A percentile compares a stretch with the other conserved stretches of the same genome.
Conservation (phyloP, 2,329 filamentous ascomycete species). For the Magnaporthiopsis poae region DNA sequence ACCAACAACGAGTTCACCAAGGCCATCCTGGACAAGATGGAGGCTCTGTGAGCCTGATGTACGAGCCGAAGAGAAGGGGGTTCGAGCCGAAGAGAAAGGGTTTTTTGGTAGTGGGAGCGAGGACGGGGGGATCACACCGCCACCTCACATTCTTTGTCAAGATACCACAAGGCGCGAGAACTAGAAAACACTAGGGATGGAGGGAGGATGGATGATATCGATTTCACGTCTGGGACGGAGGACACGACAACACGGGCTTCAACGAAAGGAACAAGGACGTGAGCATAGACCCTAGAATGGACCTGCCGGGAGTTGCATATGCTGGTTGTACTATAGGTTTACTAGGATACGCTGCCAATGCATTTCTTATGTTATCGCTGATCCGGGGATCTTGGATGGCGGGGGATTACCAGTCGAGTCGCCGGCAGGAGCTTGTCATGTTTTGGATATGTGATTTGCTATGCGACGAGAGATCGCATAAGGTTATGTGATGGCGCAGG, state of each 20-base stretch:
- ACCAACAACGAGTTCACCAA: slow-evolving; percentile 92
- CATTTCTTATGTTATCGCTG: not conserved
- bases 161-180: not conserved
- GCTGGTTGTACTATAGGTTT: slow-evolving; percentile 5
- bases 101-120: not conserved
- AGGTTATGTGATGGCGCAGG: no score
- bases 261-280: not conserved
- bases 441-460: no score
- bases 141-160: not conserved
- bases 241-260: not conserved
- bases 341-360: slow-evolving; percentile 6
- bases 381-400: no score
- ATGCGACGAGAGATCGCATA: no score
- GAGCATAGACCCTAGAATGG: not conserved
- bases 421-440: no score
- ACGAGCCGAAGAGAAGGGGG: not conserved
- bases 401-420: no score
- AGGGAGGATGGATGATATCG: not conserved
- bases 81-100: not conserved
- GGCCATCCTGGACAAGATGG: slow-evolving; percentile 92
- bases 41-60: slow-evolving; percentile 48
- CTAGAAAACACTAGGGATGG: not conserved
- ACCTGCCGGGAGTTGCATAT: not conserved
- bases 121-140: no score
- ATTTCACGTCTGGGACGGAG: not conserved